Conservation (phyloP, 2,329 filamentous ascomycete species). For the Paecilomyces sp. region DNA sequence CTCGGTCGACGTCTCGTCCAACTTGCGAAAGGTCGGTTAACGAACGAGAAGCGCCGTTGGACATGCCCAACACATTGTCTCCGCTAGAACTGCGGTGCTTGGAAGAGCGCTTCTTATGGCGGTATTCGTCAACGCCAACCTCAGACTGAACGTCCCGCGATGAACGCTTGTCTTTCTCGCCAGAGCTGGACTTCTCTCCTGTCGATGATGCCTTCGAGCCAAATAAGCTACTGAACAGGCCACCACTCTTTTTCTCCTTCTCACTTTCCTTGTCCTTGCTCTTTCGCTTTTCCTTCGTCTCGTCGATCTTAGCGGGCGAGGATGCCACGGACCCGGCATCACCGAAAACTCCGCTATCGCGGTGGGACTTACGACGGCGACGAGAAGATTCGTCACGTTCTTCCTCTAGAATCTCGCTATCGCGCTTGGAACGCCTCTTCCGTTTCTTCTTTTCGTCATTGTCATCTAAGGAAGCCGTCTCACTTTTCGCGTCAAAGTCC, state of each 20-base stretch:
- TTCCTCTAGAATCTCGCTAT: background rate
- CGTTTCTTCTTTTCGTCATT: slow-evolving; percentile 16
- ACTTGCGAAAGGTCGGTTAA: slow-evolving; percentile 39
- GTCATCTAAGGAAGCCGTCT: slow-evolving; percentile 14
- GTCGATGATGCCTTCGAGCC: slow-evolving; percentile 14
- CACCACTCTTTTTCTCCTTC: slow-evolving; percentile 23
- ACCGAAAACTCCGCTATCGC: slow-evolving; percentile 22
- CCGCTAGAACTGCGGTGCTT: slow-evolving; percentile 29
- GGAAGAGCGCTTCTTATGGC: slow-evolving; percentile 37
- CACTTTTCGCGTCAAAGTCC: slow-evolving; percentile 13
- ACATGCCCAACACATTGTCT: slow-evolving; percentile 31
- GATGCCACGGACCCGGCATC: slow-evolving; percentile 29
- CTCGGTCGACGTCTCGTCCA: slow-evolving; percentile 37
- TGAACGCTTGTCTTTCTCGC: slow-evolving; percentile 1
- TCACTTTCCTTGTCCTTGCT: slow-evolving; percentile 19
- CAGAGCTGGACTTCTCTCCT: background rate
- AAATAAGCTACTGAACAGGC: slow-evolving; percentile 32
- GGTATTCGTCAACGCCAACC: slow-evolving; percentile 30
- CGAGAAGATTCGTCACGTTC: background rate
- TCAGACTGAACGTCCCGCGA: slow-evolving; percentile 30
- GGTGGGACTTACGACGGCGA: background rate
- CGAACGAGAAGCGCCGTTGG: slow-evolving; percentile 41
- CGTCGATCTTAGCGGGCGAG: slow-evolving; percentile 23
- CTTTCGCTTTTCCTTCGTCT: slow-evolving; percentile 22
- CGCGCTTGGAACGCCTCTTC: slow-evolving; percentile 15